Conservation (phyloP, 2,329 filamentous ascomycete species). For the Aspergillus candidus region DNA sequence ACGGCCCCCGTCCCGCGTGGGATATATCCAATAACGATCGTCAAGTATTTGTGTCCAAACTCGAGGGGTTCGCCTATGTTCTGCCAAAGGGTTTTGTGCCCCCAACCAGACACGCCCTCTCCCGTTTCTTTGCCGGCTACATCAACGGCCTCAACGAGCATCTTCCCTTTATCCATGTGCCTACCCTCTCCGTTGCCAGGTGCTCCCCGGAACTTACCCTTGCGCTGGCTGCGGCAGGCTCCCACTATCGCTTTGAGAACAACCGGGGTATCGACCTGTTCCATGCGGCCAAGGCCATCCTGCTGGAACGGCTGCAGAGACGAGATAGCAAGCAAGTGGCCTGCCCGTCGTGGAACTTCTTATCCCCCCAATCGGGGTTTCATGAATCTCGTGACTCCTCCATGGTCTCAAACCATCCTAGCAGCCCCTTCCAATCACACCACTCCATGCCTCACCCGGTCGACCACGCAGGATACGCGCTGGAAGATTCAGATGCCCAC, state of each 20-base stretch:
- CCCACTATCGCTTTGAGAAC: conserved; percentile 46
- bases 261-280: conserved; percentile 52
- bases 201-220: conserved; percentile 46
- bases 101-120: conserved; percentile 45
- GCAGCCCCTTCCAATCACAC: conserved; percentile 40
- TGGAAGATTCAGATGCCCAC: conserved; percentile 41
- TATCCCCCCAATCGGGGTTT: conserved; percentile 31
- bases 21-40: conserved; percentile 44
- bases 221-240: conserved; percentile 47
- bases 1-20: conserved; percentile 40
- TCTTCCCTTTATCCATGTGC: conserved; percentile 47
- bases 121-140: conserved; percentile 47
- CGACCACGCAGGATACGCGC: conserved; percentile 30
- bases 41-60: conserved; percentile 39
- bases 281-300: conserved; percentile 51
- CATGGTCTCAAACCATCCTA: conserved; percentile 36
- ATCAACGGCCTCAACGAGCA: conserved; percentile 48
- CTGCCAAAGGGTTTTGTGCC: conserved; percentile 44
- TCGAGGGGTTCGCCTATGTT: conserved; percentile 42
- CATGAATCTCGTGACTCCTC: conserved; percentile 38
- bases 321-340: conserved; percentile 43
- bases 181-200: conserved; percentile 42
- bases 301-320: conserved; percentile 47
- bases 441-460: conserved; percentile 22
- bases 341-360: conserved; percentile 38